Conservation (phyloP, 1,284 basidiomycete species). For the Trichosporon sp. region DNA sequence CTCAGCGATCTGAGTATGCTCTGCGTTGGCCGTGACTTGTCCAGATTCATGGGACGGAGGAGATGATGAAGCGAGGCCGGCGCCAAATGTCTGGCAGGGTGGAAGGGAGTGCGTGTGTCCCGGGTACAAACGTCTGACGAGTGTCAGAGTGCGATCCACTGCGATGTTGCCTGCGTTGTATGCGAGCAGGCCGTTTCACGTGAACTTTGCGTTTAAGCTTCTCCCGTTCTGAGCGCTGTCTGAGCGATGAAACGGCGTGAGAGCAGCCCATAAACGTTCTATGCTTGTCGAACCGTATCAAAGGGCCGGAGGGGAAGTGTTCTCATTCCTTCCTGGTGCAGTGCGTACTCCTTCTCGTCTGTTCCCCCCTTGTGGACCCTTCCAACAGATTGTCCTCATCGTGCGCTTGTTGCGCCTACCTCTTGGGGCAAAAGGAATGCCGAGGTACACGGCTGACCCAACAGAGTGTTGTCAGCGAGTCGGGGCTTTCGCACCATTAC, state of each 20-base stretch:
- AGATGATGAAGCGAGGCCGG: neutral
- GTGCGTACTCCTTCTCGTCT: neutral
- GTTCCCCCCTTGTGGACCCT: neutral
- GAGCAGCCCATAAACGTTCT: conserved; percentile 13
- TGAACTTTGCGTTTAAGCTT: conserved; percentile 15
- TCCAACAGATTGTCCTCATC: neutral
- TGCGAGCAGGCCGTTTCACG: conserved; percentile 3
- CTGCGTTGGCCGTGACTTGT: neutral
- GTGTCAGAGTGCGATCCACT: conserved; percentile 1
- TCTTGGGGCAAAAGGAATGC: neutral
- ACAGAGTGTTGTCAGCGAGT: neutral
- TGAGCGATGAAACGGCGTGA: neutral
- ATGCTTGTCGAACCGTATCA: conserved; percentile 11
- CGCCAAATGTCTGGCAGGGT: conserved; percentile 8
- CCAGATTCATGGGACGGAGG: neutral
- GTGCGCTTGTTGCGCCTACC: neutral
- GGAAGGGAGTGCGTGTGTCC: neutral
- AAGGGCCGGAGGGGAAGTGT: neutral
- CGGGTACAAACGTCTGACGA: neutral
- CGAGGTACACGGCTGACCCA: neutral
- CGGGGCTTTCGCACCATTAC: neutral
- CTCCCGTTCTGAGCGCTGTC: conserved; percentile 14
- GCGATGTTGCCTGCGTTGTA: neutral
- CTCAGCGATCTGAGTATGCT: neutral
- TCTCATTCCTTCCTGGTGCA: conserved; percentile 5